Percentiles rank a stretch among this genome's conserved stretches.
Evolutionary conservation across 1,284 basidiomycete genomes (phyloP).

Genomic region (Kwoniella shivajii): DNA sequence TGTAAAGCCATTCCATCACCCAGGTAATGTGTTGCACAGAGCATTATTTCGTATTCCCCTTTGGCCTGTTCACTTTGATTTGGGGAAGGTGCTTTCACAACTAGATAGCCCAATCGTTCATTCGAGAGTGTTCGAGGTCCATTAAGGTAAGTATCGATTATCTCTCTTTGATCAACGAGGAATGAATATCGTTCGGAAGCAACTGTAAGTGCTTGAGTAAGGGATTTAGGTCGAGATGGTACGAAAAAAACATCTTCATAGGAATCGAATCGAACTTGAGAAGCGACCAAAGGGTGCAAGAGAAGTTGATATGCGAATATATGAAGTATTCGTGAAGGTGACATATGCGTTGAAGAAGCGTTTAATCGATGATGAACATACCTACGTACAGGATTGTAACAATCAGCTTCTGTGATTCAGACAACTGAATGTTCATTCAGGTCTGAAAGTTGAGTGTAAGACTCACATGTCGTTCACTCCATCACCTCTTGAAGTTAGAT

Average conservation of each 20-base stretch:
- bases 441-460: neutral
- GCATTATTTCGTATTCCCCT: slow-evolving; percentile 48
- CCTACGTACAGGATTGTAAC: too few relatives aligned
- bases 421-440: neutral
- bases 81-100: slow-evolving; percentile 50
- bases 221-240: slow-evolving; percentile 52
- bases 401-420: too few relatives aligned
- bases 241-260: slow-evolving; percentile 69
- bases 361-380: slow-evolving; percentile 64
- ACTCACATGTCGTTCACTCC: slow-evolving; percentile 82
- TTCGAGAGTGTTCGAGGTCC: slow-evolving; percentile 69
- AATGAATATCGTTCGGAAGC: slow-evolving; percentile 22
- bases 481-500: slow-evolving; percentile 67
- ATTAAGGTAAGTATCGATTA: slow-evolving; percentile 70
- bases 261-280: slow-evolving; percentile 53
- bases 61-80: slow-evolving; percentile 34
- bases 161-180: slow-evolving; percentile 4
- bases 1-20: slow-evolving; percentile 37
- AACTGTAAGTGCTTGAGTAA: slow-evolving; percentile 16
- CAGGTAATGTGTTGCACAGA: slow-evolving; percentile 30
- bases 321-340: slow-evolving; percentile 58
- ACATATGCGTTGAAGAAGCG: slow-evolving; percentile 57
- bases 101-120: slow-evolving; percentile 65
- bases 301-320: slow-evolving; percentile 67
- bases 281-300: slow-evolving; percentile 69